Conservation (phyloP, 23 red algal species). For the Porphyridium purpureum region DNA sequence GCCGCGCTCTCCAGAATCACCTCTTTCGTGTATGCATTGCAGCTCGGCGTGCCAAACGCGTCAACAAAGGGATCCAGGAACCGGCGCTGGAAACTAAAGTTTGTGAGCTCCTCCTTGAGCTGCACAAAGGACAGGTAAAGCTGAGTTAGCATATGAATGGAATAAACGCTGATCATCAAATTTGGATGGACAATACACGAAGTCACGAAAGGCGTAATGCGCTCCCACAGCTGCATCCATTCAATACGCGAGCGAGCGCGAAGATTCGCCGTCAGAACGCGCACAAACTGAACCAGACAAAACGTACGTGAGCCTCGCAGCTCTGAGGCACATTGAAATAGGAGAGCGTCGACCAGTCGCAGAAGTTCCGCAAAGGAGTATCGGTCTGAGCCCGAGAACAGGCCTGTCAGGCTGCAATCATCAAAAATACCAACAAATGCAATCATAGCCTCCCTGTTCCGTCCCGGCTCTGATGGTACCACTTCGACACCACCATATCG, state of each 20-base stretch:
- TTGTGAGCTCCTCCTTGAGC: slow-evolving; percentile 70
- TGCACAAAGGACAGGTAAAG: no score
- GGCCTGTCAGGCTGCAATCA: no score
- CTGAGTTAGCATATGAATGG: no score
- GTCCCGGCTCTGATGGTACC: no score
- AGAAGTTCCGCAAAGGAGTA: no score
- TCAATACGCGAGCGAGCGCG: background rate
- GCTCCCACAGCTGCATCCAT: slow-evolving; percentile 25
- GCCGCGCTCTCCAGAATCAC: slow-evolving; percentile 1
- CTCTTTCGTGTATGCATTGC: background rate
- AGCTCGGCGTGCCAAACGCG: slow-evolving; percentile 23
- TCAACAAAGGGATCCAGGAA: slow-evolving; percentile 75
- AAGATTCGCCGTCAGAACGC: background rate
- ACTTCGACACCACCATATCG: no score
- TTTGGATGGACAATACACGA: slow-evolving; percentile 61
- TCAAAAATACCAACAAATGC: no score
- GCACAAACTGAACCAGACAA: background rate
- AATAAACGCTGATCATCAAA: slow-evolving; percentile 57
- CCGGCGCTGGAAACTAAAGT: slow-evolving; percentile 75
- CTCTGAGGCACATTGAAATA: no score
- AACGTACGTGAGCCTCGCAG: no score
- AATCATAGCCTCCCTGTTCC: no score
- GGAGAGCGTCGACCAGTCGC: no score
- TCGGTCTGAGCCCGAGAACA: no score
- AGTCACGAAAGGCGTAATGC: slow-evolving; percentile 51